phyloP scores from a whole-genome alignment of 768 basidiomycete genomes.

The Russula dissimulans region DNA sequence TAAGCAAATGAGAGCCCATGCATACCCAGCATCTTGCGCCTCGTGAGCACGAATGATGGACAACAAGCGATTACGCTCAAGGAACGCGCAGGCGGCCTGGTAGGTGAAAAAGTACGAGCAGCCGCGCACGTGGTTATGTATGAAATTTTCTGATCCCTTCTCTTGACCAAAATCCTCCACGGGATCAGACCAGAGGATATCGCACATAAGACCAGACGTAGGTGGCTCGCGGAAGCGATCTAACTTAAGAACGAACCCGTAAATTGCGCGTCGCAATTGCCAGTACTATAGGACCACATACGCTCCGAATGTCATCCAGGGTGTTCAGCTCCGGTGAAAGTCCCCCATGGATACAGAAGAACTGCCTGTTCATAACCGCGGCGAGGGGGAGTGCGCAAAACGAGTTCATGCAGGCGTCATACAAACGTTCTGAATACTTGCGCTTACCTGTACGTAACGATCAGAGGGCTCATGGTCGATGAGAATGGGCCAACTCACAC shows the following conservation, averaged over 20 bases:
- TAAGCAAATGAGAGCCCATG: slow-evolving; percentile 19
- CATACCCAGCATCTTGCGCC: slow-evolving; percentile 89
- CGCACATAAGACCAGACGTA: slow-evolving; percentile 96
- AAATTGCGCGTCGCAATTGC: no score
- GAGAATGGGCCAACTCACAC: slow-evolving; percentile 32
- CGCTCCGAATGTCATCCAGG: slow-evolving; percentile 78
- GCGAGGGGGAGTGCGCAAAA: slow-evolving; percentile 94
- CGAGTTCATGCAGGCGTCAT: slow-evolving; percentile 95
- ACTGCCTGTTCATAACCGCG: slow-evolving; percentile 99
- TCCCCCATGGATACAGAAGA: slow-evolving; percentile 96
- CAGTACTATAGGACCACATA: no score
- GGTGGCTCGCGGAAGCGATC: slow-evolving; percentile 98
- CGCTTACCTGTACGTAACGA: slow-evolving; percentile 46
- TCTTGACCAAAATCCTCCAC: slow-evolving; percentile 95
- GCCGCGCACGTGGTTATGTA: slow-evolving; percentile 95
- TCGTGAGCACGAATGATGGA: slow-evolving; percentile 98
- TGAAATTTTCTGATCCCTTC: slow-evolving; percentile 78
- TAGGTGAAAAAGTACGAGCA: slow-evolving; percentile 97
- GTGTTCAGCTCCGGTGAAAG: slow-evolving; percentile 92
- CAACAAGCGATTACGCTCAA: slow-evolving; percentile 92
- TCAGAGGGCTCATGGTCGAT: no score
- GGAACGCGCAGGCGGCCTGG: slow-evolving; percentile 92
- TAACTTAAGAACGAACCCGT: slow-evolving; percentile 39
- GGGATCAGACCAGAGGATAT: slow-evolving; percentile 97
- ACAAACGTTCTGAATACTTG: slow-evolving; percentile 95